Conservation (phyloP, 495 filamentous ascomycete species). For the Podospora didyma region DNA sequence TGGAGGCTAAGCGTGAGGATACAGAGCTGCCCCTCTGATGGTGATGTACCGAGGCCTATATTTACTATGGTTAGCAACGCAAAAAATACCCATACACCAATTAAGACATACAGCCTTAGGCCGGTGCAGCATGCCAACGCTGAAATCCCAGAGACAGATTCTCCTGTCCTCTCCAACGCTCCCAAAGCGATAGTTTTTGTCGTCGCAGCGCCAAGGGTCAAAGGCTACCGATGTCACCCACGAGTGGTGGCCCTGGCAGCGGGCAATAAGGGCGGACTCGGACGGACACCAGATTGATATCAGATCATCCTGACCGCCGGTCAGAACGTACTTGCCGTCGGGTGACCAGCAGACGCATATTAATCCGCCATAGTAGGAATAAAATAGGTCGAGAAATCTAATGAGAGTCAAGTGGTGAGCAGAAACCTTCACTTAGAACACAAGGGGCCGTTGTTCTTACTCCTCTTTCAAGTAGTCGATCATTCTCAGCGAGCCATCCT, state of each 20-base stretch:
- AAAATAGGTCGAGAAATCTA: conserved; percentile 79
- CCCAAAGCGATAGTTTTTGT: conserved; percentile 89
- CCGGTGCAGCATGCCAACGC: conserved; percentile 88
- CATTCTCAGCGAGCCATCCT: conserved; percentile 84
- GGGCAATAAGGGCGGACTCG: conserved; percentile 79
- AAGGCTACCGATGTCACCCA: conserved; percentile 94
- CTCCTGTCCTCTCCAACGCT: conserved; percentile 92
- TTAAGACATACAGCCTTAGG: conserved; percentile 61
- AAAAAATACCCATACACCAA: conserved; percentile 1
- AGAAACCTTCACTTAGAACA: not conserved
- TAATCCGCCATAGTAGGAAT: conserved; percentile 88
- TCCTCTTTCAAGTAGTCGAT: conserved; percentile 90
- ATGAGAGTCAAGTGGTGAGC: not conserved
- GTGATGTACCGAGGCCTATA: conserved; percentile 38
- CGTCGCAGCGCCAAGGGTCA: conserved; percentile 94
- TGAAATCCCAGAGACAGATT: conserved; percentile 94
- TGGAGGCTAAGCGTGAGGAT: conserved; percentile 46
- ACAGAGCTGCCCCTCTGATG: conserved; percentile 59
- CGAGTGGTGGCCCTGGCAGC: conserved; percentile 87
- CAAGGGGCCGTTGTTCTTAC: conserved; percentile 43
- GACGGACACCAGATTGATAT: conserved; percentile 89
- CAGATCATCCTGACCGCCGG: conserved; percentile 92
- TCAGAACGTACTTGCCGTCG: conserved; percentile 92
- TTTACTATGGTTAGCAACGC: conserved; percentile 8
- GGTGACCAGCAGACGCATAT: conserved; percentile 96